phyloP scores from a whole-genome alignment of 805 yeast genomes.

The Lachancea mirantina region DNA sequence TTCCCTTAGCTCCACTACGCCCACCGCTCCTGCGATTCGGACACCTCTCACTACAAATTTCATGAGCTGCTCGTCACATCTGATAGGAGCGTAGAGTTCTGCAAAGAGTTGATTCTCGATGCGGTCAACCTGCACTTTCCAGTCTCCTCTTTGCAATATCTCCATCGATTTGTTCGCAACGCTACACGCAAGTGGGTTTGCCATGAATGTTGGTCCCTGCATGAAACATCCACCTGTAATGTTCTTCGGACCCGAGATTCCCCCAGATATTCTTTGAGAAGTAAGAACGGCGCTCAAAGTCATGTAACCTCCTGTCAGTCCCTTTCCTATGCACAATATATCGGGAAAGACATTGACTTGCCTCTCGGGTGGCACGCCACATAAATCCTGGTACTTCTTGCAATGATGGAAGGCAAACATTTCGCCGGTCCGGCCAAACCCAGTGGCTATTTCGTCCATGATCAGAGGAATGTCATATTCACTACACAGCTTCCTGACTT shows the following conservation, averaged over 20 bases:
- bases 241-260: conserved; percentile 14
- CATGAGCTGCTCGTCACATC: conserved; percentile 6
- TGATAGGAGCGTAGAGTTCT: conserved; percentile 13
- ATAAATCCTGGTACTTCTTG: conserved; percentile 11
- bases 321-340: conserved; percentile 23
- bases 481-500: conserved; percentile 30
- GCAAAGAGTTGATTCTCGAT: conserved; percentile 17
- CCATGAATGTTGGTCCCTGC: conserved; percentile 30
- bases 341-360: conserved; percentile 21
- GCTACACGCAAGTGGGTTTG: conserved; percentile 24
- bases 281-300: conserved; percentile 22
- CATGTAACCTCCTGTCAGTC: conserved; percentile 25
- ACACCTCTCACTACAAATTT: conserved; percentile 13
- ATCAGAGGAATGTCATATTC: conserved; percentile 29
- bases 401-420: conserved; percentile 33
- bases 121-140: conserved; percentile 15
- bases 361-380: conserved; percentile 8
- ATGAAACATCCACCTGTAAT: conserved; percentile 21
- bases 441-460: conserved; percentile 35
- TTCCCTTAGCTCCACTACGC: conserved; percentile 17
- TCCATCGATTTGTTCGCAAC: conserved; percentile 21
- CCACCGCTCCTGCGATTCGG: conserved; percentile 21
- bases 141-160: conserved; percentile 17
- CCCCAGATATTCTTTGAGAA: conserved; percentile 13
- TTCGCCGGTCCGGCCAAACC: conserved; percentile 34